phyloP scores from a whole-genome alignment of 257 asterid species.

The Agastache rugosa region DNA sequence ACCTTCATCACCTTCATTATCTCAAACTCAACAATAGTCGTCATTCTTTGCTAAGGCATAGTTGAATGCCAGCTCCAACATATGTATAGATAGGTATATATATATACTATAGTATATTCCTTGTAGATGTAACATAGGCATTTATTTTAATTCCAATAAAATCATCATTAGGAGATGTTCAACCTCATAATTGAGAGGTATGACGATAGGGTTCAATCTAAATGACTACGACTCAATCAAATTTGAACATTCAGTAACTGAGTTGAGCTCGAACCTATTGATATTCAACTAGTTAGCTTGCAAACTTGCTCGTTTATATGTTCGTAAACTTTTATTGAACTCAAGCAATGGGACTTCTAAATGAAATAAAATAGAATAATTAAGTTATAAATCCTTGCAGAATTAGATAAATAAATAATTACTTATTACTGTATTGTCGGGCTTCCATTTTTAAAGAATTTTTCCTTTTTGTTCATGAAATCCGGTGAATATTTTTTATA shows the following conservation, averaged over 20 bases:
- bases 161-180: background rate
- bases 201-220: background rate
- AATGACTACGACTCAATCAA: too few species aligned
- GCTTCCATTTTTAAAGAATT: too few species aligned
- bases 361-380: too few species aligned
- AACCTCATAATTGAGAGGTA: background rate
- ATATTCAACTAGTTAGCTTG: background rate
- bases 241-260: too few species aligned
- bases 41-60: constrained; percentile 30
- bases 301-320: background rate
- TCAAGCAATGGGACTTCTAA: too few species aligned
- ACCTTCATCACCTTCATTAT: constrained; percentile 49
- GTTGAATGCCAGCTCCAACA: constrained; percentile 21
- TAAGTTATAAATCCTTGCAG: too few species aligned
- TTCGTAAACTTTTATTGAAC: background rate
- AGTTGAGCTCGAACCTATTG: too few species aligned
- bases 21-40: constrained; percentile 41
- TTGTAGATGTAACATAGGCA: constrained; percentile 15
- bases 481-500: too few species aligned
- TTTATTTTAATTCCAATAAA: constrained; percentile 24
- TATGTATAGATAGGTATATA: background rate
- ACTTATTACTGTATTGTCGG: too few species aligned
- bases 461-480: too few species aligned
- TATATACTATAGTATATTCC: background rate
- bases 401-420: too few species aligned